Evolutionary conservation across 202 grass and related monocot genomes (phyloP).

Genomic region (Tripidium arundinaceum): DNA sequence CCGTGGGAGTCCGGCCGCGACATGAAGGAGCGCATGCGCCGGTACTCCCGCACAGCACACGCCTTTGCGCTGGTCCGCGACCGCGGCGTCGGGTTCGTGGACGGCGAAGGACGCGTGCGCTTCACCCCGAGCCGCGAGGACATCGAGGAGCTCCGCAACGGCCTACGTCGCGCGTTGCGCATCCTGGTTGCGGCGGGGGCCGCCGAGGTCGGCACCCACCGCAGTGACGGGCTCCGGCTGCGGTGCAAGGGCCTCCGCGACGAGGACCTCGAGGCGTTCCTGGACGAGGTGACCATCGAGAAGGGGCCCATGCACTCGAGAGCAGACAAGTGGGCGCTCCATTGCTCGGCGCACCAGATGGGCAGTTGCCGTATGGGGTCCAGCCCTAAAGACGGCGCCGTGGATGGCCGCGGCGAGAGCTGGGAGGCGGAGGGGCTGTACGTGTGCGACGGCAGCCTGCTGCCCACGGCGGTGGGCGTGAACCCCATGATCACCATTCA

Average conservation of each 20-base stretch:
- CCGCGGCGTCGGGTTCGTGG: constrained; percentile 42
- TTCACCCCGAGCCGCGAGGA: constrained; percentile 29
- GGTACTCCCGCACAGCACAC: constrained; percentile 62
- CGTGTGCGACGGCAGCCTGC: constrained; percentile 70
- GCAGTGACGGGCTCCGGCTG: constrained; percentile 66
- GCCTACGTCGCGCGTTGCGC: constrained; percentile 46
- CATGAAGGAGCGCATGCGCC: constrained; percentile 77
- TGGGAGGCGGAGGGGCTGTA: constrained; percentile 84
- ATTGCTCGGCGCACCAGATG: constrained; percentile 82
- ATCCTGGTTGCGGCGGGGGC: constrained; percentile 71
- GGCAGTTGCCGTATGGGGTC: constrained; percentile 70
- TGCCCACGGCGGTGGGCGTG: constrained; percentile 68
- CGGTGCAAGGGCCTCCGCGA: constrained; percentile 47
- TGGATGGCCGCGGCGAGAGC: constrained; percentile 60
- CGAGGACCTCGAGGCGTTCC: constrained; percentile 61
- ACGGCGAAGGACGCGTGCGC: constrained; percentile 45
- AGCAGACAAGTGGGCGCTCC: constrained; percentile 26
- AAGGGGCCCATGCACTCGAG: constrained; percentile 22
- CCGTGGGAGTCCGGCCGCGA: constrained; percentile 66
- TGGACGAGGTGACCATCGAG: constrained; percentile 45
- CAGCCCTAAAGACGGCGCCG: constrained; percentile 37
- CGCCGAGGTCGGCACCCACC: constrained; percentile 71
- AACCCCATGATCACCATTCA: constrained; percentile 97
- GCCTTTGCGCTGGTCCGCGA: constrained; percentile 62
- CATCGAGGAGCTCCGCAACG: constrained; percentile 48